Percentiles rank a stretch among this genome's conserved stretches.
These are phyloP conservation scores for Pythium phragmitis DNA, from an alignment of 352 stramenopile genomes.

Conservation along the genomic window DNA sequence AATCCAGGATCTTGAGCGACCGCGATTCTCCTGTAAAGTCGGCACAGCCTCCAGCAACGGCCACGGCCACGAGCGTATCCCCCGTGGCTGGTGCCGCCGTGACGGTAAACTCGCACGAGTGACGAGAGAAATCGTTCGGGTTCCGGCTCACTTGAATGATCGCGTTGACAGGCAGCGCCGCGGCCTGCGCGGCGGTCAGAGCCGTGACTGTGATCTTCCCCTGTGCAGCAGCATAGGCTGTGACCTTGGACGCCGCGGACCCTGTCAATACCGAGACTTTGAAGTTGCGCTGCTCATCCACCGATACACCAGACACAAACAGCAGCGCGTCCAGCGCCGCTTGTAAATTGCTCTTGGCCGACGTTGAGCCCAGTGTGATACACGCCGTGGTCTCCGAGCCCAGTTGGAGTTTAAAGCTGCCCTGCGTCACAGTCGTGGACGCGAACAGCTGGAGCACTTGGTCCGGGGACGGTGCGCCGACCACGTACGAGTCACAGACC, in stretches of 20 bases:
- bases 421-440: constrained; percentile 53
- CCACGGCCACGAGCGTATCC: constrained; percentile 37
- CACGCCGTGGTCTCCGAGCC: constrained; percentile 49
- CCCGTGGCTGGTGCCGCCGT: constrained; percentile 11
- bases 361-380: constrained; percentile 41
- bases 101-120: constrained; percentile 62
- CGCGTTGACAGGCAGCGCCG: constrained; percentile 28
- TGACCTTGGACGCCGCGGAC: constrained; percentile 41
- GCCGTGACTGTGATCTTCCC: constrained; percentile 37
- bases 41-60: constrained; percentile 29
- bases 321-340: constrained; percentile 35
- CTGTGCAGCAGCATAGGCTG: constrained; percentile 26
- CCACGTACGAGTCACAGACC: constrained; percentile 62
- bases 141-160: constrained; percentile 76
- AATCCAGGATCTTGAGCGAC: constrained; percentile 58
- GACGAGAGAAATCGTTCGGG: constrained; percentile 59
- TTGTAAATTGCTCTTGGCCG: constrained; percentile 37
- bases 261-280: constrained; percentile 60
- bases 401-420: constrained; percentile 55
- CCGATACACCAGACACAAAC: constrained; percentile 37
- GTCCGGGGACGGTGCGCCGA: constrained; percentile 53
- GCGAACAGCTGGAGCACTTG: constrained; percentile 77
- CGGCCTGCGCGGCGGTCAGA: constrained; percentile 36
- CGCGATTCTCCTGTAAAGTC: constrained; percentile 47
- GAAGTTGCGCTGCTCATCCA: constrained; percentile 57